These are phyloP conservation scores for Claviceps africana DNA, from an alignment of 2,329 filamentous ascomycete genomes.

Conservation along the genomic window DNA sequence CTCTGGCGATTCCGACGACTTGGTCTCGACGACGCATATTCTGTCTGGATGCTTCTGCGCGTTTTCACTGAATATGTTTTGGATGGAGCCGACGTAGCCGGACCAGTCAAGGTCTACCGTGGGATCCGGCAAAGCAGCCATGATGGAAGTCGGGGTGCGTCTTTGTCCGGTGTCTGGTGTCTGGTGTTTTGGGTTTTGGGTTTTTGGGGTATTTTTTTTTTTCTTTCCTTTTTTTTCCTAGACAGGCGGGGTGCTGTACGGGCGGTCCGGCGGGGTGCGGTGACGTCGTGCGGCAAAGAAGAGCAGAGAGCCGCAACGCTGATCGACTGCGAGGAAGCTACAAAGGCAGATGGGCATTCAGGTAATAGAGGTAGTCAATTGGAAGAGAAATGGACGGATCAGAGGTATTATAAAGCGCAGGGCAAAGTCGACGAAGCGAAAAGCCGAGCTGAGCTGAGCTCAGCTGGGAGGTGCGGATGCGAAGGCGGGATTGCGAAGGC, in stretches of 20 bases:
- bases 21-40: conserved; percentile 36
- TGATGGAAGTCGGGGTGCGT: background rate
- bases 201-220: no score
- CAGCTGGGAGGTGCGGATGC: background rate
- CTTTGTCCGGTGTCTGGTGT: background rate
- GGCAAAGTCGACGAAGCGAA: background rate
- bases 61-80: conserved; percentile 54
- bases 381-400: background rate
- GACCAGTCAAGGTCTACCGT: conserved; percentile 55
- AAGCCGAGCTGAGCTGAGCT: background rate
- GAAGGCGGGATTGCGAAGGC: background rate
- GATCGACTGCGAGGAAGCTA: background rate
- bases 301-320: background rate
- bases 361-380: background rate
- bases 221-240: no score
- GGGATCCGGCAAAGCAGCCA: conserved; percentile 41
- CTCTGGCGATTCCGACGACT: conserved; percentile 30
- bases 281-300: background rate
- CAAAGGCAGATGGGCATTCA: background rate
- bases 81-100: conserved; percentile 49
- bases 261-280: background rate
- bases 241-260: background rate
- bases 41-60: conserved; percentile 53
- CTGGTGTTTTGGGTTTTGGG: no score
- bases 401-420: background rate